A percentile compares a stretch with the other conserved stretches of the same genome.
Evolutionary conservation across 495 filamentous ascomycete genomes (phyloP).

Genomic region (Penicillium simplicissimum): DNA sequence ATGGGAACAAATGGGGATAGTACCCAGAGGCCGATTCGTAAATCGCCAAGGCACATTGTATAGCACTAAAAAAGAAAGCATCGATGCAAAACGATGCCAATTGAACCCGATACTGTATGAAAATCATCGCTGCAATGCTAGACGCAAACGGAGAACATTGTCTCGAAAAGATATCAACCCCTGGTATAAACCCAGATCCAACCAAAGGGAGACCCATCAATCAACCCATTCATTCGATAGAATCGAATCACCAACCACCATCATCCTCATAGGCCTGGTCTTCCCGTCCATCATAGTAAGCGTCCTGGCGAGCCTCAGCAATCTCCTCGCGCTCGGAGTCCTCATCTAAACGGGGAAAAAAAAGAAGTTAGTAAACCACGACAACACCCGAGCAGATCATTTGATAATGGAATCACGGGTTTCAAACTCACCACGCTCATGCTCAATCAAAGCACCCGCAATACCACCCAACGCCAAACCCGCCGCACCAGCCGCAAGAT

Average conservation of each 20-base stretch:
- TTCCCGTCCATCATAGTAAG: constrained; percentile 26
- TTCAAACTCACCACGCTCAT: constrained; percentile 51
- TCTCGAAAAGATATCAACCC: neutral
- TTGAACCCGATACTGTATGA: neutral
- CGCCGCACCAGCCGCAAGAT: constrained; percentile 52
- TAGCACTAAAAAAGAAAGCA: neutral
- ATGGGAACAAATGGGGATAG: neutral
- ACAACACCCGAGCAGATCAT: neutral
- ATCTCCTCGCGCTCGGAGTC: constrained; percentile 5
- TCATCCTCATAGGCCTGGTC: constrained; percentile 26
- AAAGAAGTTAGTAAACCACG: neutral
- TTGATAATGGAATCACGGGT: neutral
- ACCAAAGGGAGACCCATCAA: neutral
- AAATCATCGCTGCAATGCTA: constrained; percentile 4
- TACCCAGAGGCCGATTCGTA: neutral
- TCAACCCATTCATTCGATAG: neutral
- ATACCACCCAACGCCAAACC: constrained; percentile 58
- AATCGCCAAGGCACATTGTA: neutral
- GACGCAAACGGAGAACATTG: neutral
- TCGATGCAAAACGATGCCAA: neutral
- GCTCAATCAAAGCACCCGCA: constrained; percentile 56
- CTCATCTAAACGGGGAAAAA: constrained; percentile 18
- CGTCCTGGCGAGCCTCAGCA: constrained; percentile 11
- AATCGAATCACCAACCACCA: constrained; percentile 12
- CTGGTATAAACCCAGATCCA: neutral